Evolutionary conservation across 306 rosid genomes (phyloP).

Genomic region (Fragaria vesca): DNA sequence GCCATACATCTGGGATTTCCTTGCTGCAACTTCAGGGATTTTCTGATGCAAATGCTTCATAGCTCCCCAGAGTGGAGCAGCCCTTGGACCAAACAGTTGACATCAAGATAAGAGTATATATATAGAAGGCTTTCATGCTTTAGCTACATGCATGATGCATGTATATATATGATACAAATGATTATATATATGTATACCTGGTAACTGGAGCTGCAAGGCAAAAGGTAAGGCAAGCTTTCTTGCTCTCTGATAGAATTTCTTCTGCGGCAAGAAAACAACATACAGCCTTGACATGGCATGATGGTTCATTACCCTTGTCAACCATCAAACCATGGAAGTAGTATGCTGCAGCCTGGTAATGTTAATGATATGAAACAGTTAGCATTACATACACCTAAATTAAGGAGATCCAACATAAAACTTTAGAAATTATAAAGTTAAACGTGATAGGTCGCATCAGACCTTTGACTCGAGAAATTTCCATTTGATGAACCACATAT

Average conservation of each 20-base stretch:
- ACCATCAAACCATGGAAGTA: conserved; percentile 90
- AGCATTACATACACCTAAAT: neutral
- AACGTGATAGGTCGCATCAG: neutral
- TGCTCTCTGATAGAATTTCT: conserved; percentile 76
- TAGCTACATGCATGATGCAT: neutral
- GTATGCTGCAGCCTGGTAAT: conserved; percentile 81
- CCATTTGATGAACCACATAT: conserved; percentile 80
- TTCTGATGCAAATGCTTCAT: conserved; percentile 79
- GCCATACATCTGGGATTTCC: conserved; percentile 84
- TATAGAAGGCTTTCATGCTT: neutral
- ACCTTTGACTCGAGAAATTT: conserved; percentile 92
- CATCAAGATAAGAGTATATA: neutral
- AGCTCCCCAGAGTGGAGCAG: conserved; percentile 89
- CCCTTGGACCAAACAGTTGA: conserved; percentile 36
- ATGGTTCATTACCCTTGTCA: conserved; percentile 80
- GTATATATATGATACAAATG: neutral
- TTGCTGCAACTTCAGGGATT: conserved; percentile 87
- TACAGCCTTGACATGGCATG: conserved; percentile 58
- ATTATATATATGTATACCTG: conserved; percentile 40
- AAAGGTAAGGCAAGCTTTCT: conserved; percentile 78
- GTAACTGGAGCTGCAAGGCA: conserved; percentile 89
- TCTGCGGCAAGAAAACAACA: conserved; percentile 94
- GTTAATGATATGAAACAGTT: neutral
- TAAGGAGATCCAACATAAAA: neutral
- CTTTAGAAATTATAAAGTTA: neutral